Conservation (phyloP, 495 filamentous ascomycete genomes). For the Penicillium lividum region DNA sequence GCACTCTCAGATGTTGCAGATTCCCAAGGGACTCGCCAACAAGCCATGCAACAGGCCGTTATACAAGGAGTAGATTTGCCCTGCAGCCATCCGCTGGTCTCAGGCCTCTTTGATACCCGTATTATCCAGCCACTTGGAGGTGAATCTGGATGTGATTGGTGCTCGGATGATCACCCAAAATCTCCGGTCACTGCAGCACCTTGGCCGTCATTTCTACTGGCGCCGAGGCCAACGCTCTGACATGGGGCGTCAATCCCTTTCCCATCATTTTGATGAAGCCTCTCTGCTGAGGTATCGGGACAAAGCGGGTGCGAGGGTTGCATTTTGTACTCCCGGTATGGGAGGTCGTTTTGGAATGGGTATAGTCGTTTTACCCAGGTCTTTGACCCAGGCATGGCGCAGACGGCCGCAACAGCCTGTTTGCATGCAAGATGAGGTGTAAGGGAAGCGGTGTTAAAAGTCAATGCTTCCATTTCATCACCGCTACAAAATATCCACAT, state of each 20-base stretch:
- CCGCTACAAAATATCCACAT: conserved; percentile 62
- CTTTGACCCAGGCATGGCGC: conserved; percentile 2
- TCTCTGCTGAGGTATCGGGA: neutral
- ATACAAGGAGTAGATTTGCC: conserved; percentile 31
- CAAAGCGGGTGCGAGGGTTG: neutral
- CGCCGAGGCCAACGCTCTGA: neutral
- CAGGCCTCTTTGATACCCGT: conserved; percentile 38
- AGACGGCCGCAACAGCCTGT: conserved; percentile 33
- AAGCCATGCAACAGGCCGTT: conserved; percentile 30
- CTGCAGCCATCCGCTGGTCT: conserved; percentile 44
- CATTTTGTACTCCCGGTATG: neutral
- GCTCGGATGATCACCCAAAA: conserved; percentile 23
- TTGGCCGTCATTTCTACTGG: conserved; percentile 5
- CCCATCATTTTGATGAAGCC: neutral
- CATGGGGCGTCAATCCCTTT: neutral
- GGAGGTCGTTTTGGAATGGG: neutral
- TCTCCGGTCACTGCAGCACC: conserved; percentile 29
- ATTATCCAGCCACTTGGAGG: conserved; percentile 24
- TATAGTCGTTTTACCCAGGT: neutral
- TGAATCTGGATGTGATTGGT: conserved; percentile 13
- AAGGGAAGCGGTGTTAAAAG: conserved; percentile 13
- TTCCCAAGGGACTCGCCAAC: conserved; percentile 23
- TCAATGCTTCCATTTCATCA: conserved; percentile 36
- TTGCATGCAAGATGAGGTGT: conserved; percentile 28
- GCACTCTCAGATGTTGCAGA: conserved; percentile 9